phyloP scores from a whole-genome alignment of 1,139 yeast species.

The Pichia norvegensis region DNA sequence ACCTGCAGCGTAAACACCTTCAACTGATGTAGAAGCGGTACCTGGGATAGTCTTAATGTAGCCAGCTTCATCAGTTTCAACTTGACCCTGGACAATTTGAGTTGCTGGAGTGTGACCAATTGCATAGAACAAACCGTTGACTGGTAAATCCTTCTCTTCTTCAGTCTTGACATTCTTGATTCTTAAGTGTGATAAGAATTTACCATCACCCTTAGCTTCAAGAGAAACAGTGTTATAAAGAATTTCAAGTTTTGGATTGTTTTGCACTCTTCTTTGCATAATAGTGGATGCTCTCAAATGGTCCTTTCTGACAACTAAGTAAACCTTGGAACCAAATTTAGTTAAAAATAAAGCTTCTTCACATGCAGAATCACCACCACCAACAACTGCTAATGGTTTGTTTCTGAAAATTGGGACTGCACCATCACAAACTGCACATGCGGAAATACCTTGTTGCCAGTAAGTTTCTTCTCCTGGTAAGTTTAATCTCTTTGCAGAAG shows the following conservation, averaged over 20 bases:
- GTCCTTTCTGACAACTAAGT: constrained; percentile 87
- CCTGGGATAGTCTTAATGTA: constrained; percentile 88
- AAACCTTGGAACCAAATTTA: constrained; percentile 94
- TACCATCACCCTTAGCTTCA: constrained; percentile 92
- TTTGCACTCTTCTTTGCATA: constrained; percentile 87
- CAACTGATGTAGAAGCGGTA: constrained; percentile 74
- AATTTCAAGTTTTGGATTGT: constrained; percentile 83
- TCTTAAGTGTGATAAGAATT: constrained; percentile 51
- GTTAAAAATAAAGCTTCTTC: constrained; percentile 96
- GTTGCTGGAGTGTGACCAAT: constrained; percentile 98
- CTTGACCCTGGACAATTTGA: constrained; percentile 61
- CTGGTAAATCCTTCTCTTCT: constrained; percentile 60
- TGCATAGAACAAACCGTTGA: constrained; percentile 93
- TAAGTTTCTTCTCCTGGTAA: constrained; percentile 94
- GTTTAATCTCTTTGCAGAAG: constrained; percentile 88
- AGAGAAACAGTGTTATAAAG: constrained; percentile 78
- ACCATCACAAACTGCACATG: constrained; percentile 99
- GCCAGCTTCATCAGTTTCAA: constrained; percentile 81
- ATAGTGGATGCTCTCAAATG: constrained; percentile 87
- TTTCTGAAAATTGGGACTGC: constrained; percentile 98
- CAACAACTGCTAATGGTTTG: constrained; percentile 93
- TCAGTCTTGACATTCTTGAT: constrained; percentile 68
- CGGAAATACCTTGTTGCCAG: constrained; percentile 99
- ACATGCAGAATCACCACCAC: constrained; percentile 99
- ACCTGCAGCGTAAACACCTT: constrained; percentile 97